A percentile compares a stretch with the other conserved stretches of the same genome.
Evolutionary conservation across 106 monocot species (phyloP).

Genomic region (Apostasia ramifera): DNA sequence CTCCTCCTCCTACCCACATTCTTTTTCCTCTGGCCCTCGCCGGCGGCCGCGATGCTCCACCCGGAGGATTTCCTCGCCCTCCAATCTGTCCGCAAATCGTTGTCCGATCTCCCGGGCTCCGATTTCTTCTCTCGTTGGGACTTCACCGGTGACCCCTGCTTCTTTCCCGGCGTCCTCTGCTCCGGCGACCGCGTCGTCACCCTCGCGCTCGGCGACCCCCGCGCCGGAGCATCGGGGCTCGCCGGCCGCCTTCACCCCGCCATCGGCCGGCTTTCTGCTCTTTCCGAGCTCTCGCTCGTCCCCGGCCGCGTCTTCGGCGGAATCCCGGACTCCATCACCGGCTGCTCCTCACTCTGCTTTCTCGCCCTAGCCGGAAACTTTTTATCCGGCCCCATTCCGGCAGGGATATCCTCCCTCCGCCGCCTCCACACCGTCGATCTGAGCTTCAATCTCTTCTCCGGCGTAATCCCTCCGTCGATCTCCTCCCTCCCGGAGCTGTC

Average conservation of each 20-base stretch:
- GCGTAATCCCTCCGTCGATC: slow-evolving; percentile 28
- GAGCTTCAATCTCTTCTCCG: slow-evolving; percentile 64
- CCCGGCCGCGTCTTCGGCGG: slow-evolving; percentile 54
- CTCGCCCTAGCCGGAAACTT: slow-evolving; percentile 52
- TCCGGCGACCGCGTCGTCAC: slow-evolving; percentile 28
- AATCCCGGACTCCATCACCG: slow-evolving; percentile 27
- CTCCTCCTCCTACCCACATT: not conserved
- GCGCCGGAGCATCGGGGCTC: slow-evolving; percentile 59
- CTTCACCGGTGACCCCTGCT: slow-evolving; percentile 65
- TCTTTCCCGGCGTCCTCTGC: slow-evolving; percentile 61
- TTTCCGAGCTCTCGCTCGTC: slow-evolving; percentile 57
- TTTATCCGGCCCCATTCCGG: slow-evolving; percentile 47
- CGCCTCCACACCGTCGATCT: slow-evolving; percentile 50
- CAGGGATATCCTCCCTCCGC: slow-evolving; percentile 19
- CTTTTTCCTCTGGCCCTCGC: not conserved
- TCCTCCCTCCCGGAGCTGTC: slow-evolving; percentile 22
- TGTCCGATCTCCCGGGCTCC: slow-evolving; percentile 57
- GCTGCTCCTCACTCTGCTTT: slow-evolving; percentile 38
- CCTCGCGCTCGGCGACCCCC: slow-evolving; percentile 59
- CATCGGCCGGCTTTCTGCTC: slow-evolving; percentile 33
- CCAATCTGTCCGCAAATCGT: slow-evolving; percentile 44
- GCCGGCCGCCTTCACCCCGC: slow-evolving; percentile 45
- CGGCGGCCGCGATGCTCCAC: slow-evolving; percentile 25
- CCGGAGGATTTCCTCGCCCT: slow-evolving; percentile 62
- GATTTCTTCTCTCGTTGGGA: slow-evolving; percentile 51